Evolutionary conservation across 768 basidiomycete species (phyloP).

Genomic region (Collybia sordida): DNA sequence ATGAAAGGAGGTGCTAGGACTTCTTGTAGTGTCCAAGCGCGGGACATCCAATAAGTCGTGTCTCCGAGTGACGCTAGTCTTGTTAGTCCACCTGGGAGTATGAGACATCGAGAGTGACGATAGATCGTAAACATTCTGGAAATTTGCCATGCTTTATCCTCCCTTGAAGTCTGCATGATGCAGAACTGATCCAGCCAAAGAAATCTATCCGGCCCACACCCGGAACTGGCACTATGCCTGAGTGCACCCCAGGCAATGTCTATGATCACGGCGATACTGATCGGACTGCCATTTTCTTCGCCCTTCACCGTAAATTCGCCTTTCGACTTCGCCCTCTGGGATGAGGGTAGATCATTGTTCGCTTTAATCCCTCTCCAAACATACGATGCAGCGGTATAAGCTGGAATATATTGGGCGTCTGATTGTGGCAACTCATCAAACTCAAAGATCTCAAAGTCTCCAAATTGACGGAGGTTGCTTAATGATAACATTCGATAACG

Average conservation of each 20-base stretch:
- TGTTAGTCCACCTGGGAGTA: constrained; percentile 2
- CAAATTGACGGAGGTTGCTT: no score
- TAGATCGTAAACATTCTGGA: neutral
- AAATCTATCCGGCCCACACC: neutral
- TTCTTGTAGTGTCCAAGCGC: constrained; percentile 3
- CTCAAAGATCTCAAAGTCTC: no score
- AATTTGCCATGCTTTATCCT: constrained; percentile 4
- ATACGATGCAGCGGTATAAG: neutral
- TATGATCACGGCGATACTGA: constrained; percentile 1
- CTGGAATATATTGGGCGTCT: no score
- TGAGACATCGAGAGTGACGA: neutral
- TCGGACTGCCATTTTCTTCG: neutral
- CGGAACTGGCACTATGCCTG: neutral
- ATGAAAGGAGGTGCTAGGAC: constrained; percentile 1
- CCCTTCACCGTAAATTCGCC: constrained; percentile 1
- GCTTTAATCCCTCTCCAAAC: neutral
- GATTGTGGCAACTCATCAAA: no score
- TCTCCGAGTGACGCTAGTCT: constrained; percentile 1
- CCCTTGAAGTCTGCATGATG: neutral
- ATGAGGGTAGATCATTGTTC: neutral
- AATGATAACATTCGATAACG: no score
- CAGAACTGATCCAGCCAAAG: constrained; percentile 4
- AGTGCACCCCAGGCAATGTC: neutral
- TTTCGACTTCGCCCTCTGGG: neutral
- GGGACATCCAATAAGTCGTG: constrained; percentile 1